These are phyloP conservation scores for Halocafeteria seosinensis DNA, from an alignment of 108 stramenopile species.

Conservation along the genomic window DNA sequence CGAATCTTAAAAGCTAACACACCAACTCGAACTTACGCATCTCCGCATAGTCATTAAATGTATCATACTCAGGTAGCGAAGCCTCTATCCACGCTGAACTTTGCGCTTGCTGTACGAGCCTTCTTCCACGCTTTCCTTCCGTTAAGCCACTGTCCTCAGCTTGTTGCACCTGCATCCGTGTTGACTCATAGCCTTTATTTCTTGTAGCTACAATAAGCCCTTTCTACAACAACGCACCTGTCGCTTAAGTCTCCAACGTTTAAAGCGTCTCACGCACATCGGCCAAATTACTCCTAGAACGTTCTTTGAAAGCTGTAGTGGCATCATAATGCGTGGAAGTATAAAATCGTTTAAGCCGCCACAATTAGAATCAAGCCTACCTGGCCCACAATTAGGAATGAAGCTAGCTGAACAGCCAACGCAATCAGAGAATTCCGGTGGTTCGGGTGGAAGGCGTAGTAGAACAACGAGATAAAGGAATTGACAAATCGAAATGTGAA, in stretches of 20 bases:
- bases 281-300: no score
- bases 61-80: slow-evolving; percentile 26
- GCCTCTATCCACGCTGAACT: not conserved
- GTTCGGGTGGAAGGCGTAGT: slow-evolving; percentile 61
- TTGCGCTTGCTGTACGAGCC: not conserved
- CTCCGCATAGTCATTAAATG: slow-evolving; percentile 75
- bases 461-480: slow-evolving; percentile 83
- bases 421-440: not conserved
- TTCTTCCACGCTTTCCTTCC: slow-evolving; percentile 1
- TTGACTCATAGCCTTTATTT: no score
- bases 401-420: not conserved
- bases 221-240: no score
- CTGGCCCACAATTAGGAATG: not conserved
- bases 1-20: not conserved
- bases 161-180: no score
- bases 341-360: not conserved
- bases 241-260: no score
- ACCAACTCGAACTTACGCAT: slow-evolving; percentile 1
- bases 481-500: slow-evolving; percentile 91
- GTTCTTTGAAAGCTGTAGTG: no score
- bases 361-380: not conserved
- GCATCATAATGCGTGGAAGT: no score
- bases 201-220: no score
- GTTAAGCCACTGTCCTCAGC: not conserved
- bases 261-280: no score